Evolutionary conservation across 1,284 basidiomycete genomes (phyloP).

Genomic region (Ustilago lituana): DNA sequence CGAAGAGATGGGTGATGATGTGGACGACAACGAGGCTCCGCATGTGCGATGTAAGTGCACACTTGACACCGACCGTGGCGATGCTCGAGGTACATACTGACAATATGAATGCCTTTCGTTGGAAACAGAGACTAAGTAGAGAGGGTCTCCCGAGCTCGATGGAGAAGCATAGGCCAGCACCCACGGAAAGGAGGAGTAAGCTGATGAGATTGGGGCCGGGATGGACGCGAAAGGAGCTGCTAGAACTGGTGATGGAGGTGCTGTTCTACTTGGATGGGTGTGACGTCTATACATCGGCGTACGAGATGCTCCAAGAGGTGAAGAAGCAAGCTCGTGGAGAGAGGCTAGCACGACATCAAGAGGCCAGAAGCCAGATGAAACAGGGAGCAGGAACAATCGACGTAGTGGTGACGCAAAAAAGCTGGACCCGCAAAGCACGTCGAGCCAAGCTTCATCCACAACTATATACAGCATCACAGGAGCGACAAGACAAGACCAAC

Average conservation of each 20-base stretch:
- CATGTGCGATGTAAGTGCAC: conserved; percentile 19
- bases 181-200: conserved; percentile 6
- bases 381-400: conserved; percentile 3
- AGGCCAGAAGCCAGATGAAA: background rate
- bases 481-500: background rate
- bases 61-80: too few species aligned
- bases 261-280: conserved; percentile 24
- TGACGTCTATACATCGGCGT: conserved; percentile 1
- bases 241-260: background rate
- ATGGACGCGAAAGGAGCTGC: conserved; percentile 24
- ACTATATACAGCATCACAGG: background rate
- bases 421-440: conserved; percentile 31
- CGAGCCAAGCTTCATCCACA: conserved; percentile 13
- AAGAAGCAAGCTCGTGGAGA: background rate
- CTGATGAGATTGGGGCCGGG: conserved; percentile 8
- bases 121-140: conserved; percentile 4
- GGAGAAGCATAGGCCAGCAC: background rate
- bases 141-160: conserved; percentile 1
- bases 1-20: conserved; percentile 84
- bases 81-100: too few species aligned
- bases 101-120: background rate
- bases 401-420: conserved; percentile 11
- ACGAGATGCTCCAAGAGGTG: background rate
- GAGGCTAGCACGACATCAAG: too few species aligned
- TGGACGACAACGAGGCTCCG: conserved; percentile 71